phyloP scores from a whole-genome alignment of 1,284 basidiomycete species.

The Anthracocystis panici-leucophaei region DNA sequence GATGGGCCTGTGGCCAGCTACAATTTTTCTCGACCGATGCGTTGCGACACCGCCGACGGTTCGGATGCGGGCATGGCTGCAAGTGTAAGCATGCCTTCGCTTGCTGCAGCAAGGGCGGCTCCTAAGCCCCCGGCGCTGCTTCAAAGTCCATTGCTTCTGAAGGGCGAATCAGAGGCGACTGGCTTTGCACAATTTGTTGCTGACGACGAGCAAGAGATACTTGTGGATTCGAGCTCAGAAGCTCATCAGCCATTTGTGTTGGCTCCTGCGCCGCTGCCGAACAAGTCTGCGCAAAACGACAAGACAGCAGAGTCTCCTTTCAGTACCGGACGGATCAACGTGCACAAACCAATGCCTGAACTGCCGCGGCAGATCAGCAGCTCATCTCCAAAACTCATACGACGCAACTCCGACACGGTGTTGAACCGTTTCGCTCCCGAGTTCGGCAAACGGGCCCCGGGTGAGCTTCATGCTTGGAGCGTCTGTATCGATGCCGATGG shows the following conservation, averaged over 20 bases:
- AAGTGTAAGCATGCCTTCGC: constrained; percentile 25
- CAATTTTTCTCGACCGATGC: constrained; percentile 43
- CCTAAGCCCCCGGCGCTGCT: constrained; percentile 22
- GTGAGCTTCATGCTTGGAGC: constrained; percentile 51
- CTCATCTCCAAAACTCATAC: constrained; percentile 13
- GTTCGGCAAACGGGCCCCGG: constrained; percentile 30
- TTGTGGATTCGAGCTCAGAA: constrained; percentile 23
- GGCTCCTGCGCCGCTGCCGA: background rate
- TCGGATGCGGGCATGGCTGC: constrained; percentile 5
- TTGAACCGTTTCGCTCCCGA: constrained; percentile 22
- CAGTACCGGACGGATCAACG: background rate
- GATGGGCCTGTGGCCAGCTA: constrained; percentile 17
- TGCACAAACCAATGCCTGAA: constrained; percentile 21
- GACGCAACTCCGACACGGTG: constrained; percentile 43
- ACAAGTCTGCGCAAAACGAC: background rate
- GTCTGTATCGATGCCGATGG: constrained; percentile 39
- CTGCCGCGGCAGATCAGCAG: background rate
- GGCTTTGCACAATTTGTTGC: constrained; percentile 29
- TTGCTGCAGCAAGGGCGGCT: constrained; percentile 8
- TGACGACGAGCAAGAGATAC: constrained; percentile 30
- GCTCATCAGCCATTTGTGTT: constrained; percentile 18
- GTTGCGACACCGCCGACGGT: constrained; percentile 8
- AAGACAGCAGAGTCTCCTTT: background rate
- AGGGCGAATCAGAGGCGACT: constrained; percentile 31
- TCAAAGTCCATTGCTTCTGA: constrained; percentile 36